Evolutionary conservation across 768 basidiomycete species (phyloP).

Genomic region (Termitomyces sp.): DNA sequence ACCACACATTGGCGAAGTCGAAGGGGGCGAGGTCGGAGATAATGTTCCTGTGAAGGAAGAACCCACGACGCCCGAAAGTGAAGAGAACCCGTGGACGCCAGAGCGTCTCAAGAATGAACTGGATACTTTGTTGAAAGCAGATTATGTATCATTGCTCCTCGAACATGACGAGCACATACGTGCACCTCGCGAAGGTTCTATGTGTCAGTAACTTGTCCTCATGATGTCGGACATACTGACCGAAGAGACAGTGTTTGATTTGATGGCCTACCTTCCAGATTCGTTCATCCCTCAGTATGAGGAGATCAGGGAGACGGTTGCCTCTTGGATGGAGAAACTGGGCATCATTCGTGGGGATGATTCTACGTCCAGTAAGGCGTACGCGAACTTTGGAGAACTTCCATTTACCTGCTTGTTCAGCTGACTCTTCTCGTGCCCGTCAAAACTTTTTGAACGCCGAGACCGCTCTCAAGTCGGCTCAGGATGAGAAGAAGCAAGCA

Average conservation of each 20-base stretch:
- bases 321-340: slow-evolving; percentile 58
- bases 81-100: slow-evolving; percentile 58
- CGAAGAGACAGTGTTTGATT: slow-evolving; percentile 59
- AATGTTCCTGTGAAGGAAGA: slow-evolving; percentile 28
- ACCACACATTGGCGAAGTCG: slow-evolving; percentile 67
- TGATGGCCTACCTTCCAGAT: slow-evolving; percentile 84
- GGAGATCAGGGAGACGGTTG: slow-evolving; percentile 49
- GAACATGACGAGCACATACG: slow-evolving; percentile 70
- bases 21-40: slow-evolving; percentile 36
- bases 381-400: neutral
- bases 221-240: neutral
- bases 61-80: slow-evolving; percentile 37
- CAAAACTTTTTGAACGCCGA: slow-evolving; percentile 63
- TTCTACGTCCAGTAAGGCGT: slow-evolving; percentile 26
- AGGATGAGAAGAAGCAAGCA: slow-evolving; percentile 48
- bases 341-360: slow-evolving; percentile 48
- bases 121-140: slow-evolving; percentile 50
- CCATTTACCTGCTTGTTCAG: slow-evolving; percentile 4
- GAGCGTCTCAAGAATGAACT: slow-evolving; percentile 55
- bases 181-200: slow-evolving; percentile 37
- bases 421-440: slow-evolving; percentile 59
- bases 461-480: slow-evolving; percentile 43
- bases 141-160: slow-evolving; percentile 71
- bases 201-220: slow-evolving; percentile 41
- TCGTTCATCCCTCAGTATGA: slow-evolving; percentile 70